Conservation (phyloP, 176 grass and related monocot species). For the Musa schizocarpa region DNA sequence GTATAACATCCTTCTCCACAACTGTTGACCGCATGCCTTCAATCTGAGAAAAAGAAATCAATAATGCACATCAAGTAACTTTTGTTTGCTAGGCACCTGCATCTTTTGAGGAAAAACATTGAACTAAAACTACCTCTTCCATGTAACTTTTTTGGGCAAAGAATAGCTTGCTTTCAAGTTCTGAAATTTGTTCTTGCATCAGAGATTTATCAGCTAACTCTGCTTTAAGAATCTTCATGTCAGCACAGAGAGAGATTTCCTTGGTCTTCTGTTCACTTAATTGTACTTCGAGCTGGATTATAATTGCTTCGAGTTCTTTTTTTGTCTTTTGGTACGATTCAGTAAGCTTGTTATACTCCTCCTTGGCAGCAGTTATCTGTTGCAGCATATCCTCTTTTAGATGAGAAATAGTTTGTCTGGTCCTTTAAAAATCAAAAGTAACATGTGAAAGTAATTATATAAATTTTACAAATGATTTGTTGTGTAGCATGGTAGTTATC, state of each 20-base stretch:
- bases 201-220: slow-evolving; percentile 46
- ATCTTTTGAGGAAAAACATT: slow-evolving; percentile 3
- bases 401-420: slow-evolving; percentile 4
- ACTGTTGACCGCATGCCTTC: slow-evolving; percentile 55
- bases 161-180: slow-evolving; percentile 63
- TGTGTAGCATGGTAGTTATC: neutral
- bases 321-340: slow-evolving; percentile 51
- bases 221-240: slow-evolving; percentile 16
- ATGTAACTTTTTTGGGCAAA: slow-evolving; percentile 68
- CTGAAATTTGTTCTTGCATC: slow-evolving; percentile 65
- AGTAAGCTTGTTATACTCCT: slow-evolving; percentile 56
- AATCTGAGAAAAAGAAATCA: slow-evolving; percentile 40
- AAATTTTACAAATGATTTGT: slow-evolving; percentile 3
- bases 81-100: neutral
- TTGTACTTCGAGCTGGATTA: slow-evolving; percentile 64
- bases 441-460: neutral
- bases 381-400: slow-evolving; percentile 14
- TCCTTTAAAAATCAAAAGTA: slow-evolving; percentile 1
- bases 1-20: slow-evolving; percentile 57
- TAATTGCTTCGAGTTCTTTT: slow-evolving; percentile 52
- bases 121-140: slow-evolving; percentile 53
- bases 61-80: neutral
- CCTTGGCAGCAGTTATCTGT: slow-evolving; percentile 39
- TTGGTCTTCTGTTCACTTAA: slow-evolving; percentile 26
- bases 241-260: slow-evolving; percentile 1